Percentiles rank a stretch among this genome's conserved stretches.
phyloP scores from a whole-genome alignment of 2,329 filamentous ascomycete genomes.

The Aspergillus viridinutans region DNA sequence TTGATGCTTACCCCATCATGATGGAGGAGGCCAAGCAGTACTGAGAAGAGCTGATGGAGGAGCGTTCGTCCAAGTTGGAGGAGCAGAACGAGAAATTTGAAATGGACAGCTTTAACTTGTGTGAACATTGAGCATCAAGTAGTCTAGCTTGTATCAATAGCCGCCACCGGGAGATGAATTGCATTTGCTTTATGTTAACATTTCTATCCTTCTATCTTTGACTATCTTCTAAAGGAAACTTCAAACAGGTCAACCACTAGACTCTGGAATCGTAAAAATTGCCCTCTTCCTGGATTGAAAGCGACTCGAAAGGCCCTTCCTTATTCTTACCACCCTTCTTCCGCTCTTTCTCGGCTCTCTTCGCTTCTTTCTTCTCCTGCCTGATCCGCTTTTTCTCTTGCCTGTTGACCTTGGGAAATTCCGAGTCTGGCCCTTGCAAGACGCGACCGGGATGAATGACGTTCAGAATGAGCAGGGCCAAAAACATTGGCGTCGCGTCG shows the following conservation, averaged over 20 bases:
- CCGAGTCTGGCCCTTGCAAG: constrained; percentile 39
- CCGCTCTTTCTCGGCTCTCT: constrained; percentile 21
- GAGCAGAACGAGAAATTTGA: constrained; percentile 12
- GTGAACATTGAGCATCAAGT: constrained; percentile 11
- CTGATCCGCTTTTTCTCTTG: constrained; percentile 44
- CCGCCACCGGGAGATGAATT: no score
- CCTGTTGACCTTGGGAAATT: constrained; percentile 42
- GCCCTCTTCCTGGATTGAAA: not conserved
- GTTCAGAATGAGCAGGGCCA: constrained; percentile 34
- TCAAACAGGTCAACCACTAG: not conserved
- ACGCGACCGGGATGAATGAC: constrained; percentile 35
- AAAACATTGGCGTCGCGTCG: constrained; percentile 39
- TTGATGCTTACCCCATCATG: constrained; percentile 21
- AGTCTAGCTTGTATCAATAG: no score
- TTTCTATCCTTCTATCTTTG: not conserved
- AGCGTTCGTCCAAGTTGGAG: constrained; percentile 20
- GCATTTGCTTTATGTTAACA: no score
- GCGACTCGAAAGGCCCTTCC: not conserved
- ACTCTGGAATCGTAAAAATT: not conserved
- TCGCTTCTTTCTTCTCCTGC: constrained; percentile 32
- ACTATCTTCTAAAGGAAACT: not conserved
- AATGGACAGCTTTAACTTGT: constrained; percentile 9
- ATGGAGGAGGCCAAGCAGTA: constrained; percentile 38
- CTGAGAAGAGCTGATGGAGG: constrained; percentile 38
- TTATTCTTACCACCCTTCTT: not conserved